Evolutionary conservation across 805 yeast genomes (phyloP).

Genomic region (Kodamaea neixiangensis): DNA sequence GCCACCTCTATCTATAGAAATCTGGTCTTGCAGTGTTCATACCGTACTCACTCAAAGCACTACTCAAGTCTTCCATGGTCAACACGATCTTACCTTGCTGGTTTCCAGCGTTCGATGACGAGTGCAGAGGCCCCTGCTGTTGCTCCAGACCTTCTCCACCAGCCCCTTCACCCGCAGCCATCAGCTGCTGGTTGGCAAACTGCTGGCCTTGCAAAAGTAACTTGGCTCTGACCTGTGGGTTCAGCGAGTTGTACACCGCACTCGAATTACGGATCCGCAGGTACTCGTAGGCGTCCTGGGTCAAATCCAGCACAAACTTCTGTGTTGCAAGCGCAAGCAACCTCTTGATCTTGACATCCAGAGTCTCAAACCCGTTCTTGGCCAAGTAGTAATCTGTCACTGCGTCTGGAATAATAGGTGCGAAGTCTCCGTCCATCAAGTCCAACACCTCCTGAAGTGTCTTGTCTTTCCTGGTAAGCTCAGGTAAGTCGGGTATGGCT

Average conservation of each 20-base stretch:
- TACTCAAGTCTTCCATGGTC: constrained; percentile 90
- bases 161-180: constrained; percentile 21
- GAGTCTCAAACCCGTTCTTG: constrained; percentile 80
- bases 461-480: constrained; percentile 74
- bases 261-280: constrained; percentile 88
- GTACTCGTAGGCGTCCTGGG: constrained; percentile 95
- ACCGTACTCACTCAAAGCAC: constrained; percentile 92
- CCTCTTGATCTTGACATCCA: constrained; percentile 73
- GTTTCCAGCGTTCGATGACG: constrained; percentile 47
- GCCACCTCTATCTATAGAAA: constrained; percentile 70
- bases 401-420: constrained; percentile 91
- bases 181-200: constrained; percentile 40
- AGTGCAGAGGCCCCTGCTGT: constrained; percentile 37
- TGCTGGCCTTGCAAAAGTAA: constrained; percentile 71
- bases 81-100: constrained; percentile 78
- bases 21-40: constrained; percentile 89
- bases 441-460: constrained; percentile 81
- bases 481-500: constrained; percentile 56
- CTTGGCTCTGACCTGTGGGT: constrained; percentile 83
- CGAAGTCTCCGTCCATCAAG: constrained; percentile 83
- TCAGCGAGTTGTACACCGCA: constrained; percentile 80
- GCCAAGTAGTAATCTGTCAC: constrained; percentile 91
- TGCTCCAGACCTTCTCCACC: constrained; percentile 23
- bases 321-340: constrained; percentile 93
- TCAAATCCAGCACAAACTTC: constrained; percentile 89